These are phyloP conservation scores for Clavaria fumosa DNA, from an alignment of 768 basidiomycete genomes.

Conservation along the genomic window DNA sequence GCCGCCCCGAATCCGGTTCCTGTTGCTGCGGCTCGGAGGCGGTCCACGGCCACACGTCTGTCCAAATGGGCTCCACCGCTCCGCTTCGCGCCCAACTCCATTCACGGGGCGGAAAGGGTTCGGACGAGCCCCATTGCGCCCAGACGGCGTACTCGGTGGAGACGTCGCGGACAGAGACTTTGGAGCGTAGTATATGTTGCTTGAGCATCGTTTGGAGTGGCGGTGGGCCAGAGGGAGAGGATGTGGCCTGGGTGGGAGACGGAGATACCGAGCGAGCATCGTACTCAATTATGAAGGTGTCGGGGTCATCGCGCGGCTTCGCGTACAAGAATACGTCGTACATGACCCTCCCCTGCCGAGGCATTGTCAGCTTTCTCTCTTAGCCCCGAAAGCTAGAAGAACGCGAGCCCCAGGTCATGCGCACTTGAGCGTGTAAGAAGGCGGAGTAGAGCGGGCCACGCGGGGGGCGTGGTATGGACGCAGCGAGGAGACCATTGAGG, in stretches of 20 bases:
- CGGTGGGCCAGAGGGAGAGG: constrained; percentile 40
- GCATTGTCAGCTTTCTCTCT: constrained; percentile 8
- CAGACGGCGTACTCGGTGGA: constrained; percentile 69
- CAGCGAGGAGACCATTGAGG: constrained; percentile 61
- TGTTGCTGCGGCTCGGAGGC: constrained; percentile 29
- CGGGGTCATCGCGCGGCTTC: constrained; percentile 36
- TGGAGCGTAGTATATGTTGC: constrained; percentile 75
- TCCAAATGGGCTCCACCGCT: constrained; percentile 65
- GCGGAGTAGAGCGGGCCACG: constrained; percentile 49
- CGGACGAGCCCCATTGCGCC: constrained; percentile 56
- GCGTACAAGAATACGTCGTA: constrained; percentile 83
- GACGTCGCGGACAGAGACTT: constrained; percentile 69
- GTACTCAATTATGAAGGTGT: constrained; percentile 66
- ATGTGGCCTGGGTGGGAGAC: too few relatives aligned
- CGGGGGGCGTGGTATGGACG: constrained; percentile 27
- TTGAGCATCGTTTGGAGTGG: constrained; percentile 60
- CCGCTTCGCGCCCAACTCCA: constrained; percentile 54
- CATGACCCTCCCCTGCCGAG: constrained; percentile 65
- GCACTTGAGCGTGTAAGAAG: constrained; percentile 67
- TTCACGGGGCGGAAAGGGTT: constrained; percentile 16
- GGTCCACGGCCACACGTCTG: constrained; percentile 44
- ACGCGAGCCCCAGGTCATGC: constrained; percentile 12
- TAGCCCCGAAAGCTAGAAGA: constrained; percentile 6
- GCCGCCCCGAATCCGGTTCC: too few relatives aligned
- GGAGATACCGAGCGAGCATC: too few relatives aligned